These are phyloP conservation scores for Pleurotus platypus DNA, from an alignment of 768 basidiomycete genomes.

Conservation along the genomic window DNA sequence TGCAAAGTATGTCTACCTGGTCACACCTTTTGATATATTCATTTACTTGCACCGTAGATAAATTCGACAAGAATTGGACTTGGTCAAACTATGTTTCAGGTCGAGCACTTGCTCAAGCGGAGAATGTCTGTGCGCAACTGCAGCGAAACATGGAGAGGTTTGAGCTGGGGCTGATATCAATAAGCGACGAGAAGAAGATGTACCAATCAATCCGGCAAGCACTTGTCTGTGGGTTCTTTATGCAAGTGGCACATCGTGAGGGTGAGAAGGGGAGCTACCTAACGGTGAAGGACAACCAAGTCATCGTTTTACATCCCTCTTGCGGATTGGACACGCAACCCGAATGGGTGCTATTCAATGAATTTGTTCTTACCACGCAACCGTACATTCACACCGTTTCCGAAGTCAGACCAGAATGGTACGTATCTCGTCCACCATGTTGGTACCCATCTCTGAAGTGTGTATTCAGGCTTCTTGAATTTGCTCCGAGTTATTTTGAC, in stretches of 20 bases:
- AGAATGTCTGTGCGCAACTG: constrained; percentile 89
- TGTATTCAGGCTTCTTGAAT: constrained; percentile 57
- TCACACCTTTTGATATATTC: background rate
- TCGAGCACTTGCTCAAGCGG: constrained; percentile 83
- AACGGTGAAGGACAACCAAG: constrained; percentile 96
- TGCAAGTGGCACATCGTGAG: constrained; percentile 96
- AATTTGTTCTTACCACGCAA: constrained; percentile 89
- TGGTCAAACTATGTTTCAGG: constrained; percentile 87
- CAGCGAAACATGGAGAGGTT: constrained; percentile 89
- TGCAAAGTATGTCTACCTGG: constrained; percentile 53
- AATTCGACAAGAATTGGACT: constrained; percentile 81
- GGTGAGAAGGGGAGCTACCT: constrained; percentile 84
- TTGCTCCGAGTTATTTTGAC: constrained; percentile 68
- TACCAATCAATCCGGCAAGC: constrained; percentile 76
- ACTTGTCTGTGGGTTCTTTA: constrained; percentile 92
- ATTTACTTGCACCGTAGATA: constrained; percentile 41
- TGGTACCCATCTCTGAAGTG: background rate
- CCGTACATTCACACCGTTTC: constrained; percentile 91
- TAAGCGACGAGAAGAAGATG: constrained; percentile 65
- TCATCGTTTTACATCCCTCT: constrained; percentile 78
- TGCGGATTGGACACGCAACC: constrained; percentile 86
- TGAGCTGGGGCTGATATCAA: constrained; percentile 73
- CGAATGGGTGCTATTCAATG: constrained; percentile 92
- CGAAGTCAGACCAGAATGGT: constrained; percentile 87
- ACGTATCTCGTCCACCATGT: constrained; percentile 18